phyloP scores from a whole-genome alignment of 2,329 filamentous ascomycete genomes.

The Pseudogymnoascus sp. region DNA sequence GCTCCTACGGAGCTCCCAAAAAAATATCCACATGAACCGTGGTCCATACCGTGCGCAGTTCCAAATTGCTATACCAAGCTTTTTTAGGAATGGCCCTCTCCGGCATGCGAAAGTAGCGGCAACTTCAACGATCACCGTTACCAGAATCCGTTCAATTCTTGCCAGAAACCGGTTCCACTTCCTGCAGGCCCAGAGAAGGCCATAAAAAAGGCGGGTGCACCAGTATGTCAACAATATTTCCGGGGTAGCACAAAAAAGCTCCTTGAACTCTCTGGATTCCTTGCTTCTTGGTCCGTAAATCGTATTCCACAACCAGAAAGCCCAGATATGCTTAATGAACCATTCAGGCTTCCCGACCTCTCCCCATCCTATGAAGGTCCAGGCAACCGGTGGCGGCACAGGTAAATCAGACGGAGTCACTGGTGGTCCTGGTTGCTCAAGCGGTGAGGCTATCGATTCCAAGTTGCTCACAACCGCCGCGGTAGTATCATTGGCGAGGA shows the following conservation, averaged over 20 bases:
- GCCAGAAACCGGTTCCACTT: background rate
- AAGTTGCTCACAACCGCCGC: background rate
- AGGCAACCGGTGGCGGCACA: background rate
- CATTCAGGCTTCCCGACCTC: background rate
- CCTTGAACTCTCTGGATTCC: background rate
- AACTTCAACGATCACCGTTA: background rate
- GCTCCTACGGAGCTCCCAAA: background rate
- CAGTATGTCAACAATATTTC: background rate
- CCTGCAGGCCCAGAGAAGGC: background rate
- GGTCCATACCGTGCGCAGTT: background rate
- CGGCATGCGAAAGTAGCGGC: background rate
- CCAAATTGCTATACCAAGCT: background rate
- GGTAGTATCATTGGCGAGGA: background rate
- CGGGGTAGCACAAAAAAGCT: background rate
- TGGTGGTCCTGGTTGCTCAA: background rate
- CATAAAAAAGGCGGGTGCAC: background rate
- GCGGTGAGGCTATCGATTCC: background rate
- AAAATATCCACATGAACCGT: background rate
- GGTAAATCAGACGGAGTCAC: background rate
- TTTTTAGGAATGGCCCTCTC: background rate
- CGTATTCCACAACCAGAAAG: background rate
- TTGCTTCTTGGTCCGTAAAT: background rate
- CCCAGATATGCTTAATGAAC: background rate
- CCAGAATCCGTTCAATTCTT: background rate
- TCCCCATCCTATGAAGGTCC: background rate